A percentile compares a stretch with the other conserved stretches of the same genome.
These are phyloP conservation scores for Gremmenia infestans DNA, from an alignment of 2,329 filamentous ascomycete species.

Conservation along the genomic window DNA sequence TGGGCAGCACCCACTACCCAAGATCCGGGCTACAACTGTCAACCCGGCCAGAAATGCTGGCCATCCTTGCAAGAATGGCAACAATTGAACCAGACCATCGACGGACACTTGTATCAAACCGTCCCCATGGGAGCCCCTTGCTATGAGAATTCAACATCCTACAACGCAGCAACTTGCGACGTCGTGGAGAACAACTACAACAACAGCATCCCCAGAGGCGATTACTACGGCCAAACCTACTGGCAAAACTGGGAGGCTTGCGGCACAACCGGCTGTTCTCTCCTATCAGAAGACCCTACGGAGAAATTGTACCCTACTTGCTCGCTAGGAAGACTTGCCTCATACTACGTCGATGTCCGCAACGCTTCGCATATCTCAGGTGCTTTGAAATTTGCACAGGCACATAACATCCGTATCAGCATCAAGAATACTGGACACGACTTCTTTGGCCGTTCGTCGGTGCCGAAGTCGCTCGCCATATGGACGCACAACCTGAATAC, in stretches of 20 bases:
- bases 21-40: too few species aligned
- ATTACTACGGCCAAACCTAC: too few species aligned
- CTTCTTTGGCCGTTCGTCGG: constrained; percentile 28
- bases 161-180: constrained; percentile 2
- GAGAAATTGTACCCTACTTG: neutral
- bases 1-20: too few species aligned
- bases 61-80: too few species aligned
- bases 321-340: constrained; percentile 6
- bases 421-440: constrained; percentile 43
- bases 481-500: constrained; percentile 12
- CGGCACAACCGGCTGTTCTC: too few species aligned
- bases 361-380: constrained; percentile 17
- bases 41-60: too few species aligned
- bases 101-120: too few species aligned
- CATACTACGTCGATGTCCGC: constrained; percentile 5
- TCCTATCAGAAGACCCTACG: too few species aligned
- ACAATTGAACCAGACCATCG: too few species aligned
- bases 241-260: too few species aligned
- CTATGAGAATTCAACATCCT: constrained; percentile 6
- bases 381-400: constrained; percentile 32
- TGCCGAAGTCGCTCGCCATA: constrained; percentile 3
- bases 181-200: neutral
- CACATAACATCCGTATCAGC: constrained; percentile 28
- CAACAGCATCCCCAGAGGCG: neutral
- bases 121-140: constrained; percentile 3